A percentile compares a stretch with the other conserved stretches of the same genome.
phyloP scores from a whole-genome alignment of 2,329 filamentous ascomycete species.

The Fusarium dlaminii region DNA sequence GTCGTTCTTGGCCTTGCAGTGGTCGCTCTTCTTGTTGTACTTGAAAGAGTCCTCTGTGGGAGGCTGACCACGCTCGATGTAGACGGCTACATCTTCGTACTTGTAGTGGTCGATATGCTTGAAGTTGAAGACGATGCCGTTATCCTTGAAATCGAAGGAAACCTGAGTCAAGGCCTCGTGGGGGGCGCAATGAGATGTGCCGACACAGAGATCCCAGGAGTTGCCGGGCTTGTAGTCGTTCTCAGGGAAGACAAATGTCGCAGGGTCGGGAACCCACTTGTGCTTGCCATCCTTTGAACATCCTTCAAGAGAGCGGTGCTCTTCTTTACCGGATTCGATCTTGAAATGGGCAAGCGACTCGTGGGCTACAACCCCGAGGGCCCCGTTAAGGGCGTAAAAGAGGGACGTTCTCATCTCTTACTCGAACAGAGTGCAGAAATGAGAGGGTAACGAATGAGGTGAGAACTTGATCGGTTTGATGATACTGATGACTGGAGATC shows the following conservation, averaged over 20 bases:
- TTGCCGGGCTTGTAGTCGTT: slow-evolving; percentile 30
- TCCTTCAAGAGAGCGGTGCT: slow-evolving; percentile 29
- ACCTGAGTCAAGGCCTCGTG: slow-evolving; percentile 38
- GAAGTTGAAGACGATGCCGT: slow-evolving; percentile 39
- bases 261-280: slow-evolving; percentile 40
- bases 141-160: slow-evolving; percentile 41
- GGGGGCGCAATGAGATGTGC: slow-evolving; percentile 31
- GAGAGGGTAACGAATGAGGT: slow-evolving; percentile 31
- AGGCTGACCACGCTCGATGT: slow-evolving; percentile 34
- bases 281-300: slow-evolving; percentile 38
- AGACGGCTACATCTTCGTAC: slow-evolving; percentile 41
- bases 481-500: slow-evolving; percentile 2
- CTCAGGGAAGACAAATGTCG: slow-evolving; percentile 40
- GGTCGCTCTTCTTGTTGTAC: slow-evolving; percentile 37
- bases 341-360: slow-evolving; percentile 40
- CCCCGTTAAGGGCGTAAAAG: slow-evolving; percentile 40
- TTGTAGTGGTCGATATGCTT: slow-evolving; percentile 39
- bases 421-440: slow-evolving; percentile 15
- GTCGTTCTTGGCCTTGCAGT: slow-evolving; percentile 31
- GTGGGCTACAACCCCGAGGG: slow-evolving; percentile 36
- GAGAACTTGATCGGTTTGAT: slow-evolving; percentile 25
- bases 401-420: slow-evolving; percentile 38
- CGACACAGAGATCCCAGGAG: slow-evolving; percentile 41
- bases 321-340: slow-evolving; percentile 7
- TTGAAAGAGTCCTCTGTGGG: slow-evolving; percentile 31